These are phyloP conservation scores for Tylopilus felleus DNA, from an alignment of 768 basidiomycete genomes.

Conservation along the genomic window DNA sequence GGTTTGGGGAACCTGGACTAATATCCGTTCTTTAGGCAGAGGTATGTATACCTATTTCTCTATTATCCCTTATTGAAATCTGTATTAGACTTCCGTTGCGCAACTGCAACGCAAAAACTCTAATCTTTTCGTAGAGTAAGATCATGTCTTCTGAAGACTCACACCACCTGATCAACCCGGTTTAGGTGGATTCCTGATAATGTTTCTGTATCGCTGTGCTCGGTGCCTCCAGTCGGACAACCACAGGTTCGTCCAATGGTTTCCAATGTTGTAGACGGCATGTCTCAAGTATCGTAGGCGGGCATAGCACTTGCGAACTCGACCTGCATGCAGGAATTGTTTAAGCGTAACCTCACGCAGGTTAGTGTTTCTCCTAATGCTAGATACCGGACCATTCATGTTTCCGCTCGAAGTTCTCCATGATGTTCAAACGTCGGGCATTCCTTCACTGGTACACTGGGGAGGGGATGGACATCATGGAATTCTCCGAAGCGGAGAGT, in stretches of 20 bases:
- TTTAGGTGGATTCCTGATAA: conserved; percentile 88
- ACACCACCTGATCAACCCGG: conserved; percentile 1
- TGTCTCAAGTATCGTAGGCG: conserved; percentile 39
- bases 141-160: background rate
- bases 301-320: conserved; percentile 75
- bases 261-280: background rate
- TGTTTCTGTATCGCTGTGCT: conserved; percentile 78
- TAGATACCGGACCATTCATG: conserved; percentile 1
- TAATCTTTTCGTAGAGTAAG: conserved; percentile 75
- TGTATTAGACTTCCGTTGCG: conserved; percentile 57
- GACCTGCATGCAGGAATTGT: conserved; percentile 82
- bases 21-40: conserved; percentile 40
- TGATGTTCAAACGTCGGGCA: conserved; percentile 82
- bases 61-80: conserved; percentile 2
- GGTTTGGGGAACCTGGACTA: background rate
- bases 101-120: conserved; percentile 78
- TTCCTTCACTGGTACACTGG: conserved; percentile 91
- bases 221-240: conserved; percentile 80
- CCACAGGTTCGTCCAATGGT: conserved; percentile 49
- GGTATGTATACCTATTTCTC: conserved; percentile 35
- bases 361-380: conserved; percentile 33
- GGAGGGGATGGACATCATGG: conserved; percentile 84
- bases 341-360: conserved; percentile 65
- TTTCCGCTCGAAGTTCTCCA: conserved; percentile 49
- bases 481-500: conserved; percentile 87